A percentile compares a stretch with the other conserved stretches of the same genome.
phyloP scores from a whole-genome alignment of 2,329 filamentous ascomycete genomes.

The Sarocladiaceae sp. region DNA sequence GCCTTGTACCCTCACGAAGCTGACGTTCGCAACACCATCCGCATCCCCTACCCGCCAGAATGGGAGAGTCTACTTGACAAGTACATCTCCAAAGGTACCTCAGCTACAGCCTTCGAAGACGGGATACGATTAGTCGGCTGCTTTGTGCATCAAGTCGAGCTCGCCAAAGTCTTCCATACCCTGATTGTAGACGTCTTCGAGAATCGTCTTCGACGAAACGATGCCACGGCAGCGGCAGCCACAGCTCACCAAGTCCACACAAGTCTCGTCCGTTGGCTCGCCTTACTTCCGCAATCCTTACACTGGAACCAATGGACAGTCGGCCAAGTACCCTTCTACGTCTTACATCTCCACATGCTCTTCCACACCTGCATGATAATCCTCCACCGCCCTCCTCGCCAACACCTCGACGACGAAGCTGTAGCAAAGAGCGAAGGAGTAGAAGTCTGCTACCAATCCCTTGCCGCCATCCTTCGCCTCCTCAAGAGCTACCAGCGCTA shows the following conservation, averaged over 20 bases:
- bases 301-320: constrained; percentile 50
- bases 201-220: constrained; percentile 37
- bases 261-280: constrained; percentile 41
- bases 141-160: constrained; percentile 43
- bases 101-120: constrained; percentile 42
- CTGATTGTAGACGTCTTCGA: constrained; percentile 49
- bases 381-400: constrained; percentile 42
- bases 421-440: constrained; percentile 39
- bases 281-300: constrained; percentile 38
- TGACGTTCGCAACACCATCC: constrained; percentile 43
- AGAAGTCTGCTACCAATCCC: constrained; percentile 45
- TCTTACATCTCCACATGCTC: constrained; percentile 45
- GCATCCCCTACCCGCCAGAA: constrained; percentile 44
- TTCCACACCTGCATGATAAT: constrained; percentile 50
- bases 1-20: constrained; percentile 45
- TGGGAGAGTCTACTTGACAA: constrained; percentile 43
- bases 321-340: constrained; percentile 38
- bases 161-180: constrained; percentile 43
- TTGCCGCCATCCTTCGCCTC: constrained; percentile 39
- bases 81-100: constrained; percentile 39
- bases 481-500: constrained; percentile 39
- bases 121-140: constrained; percentile 37
- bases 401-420: constrained; percentile 34
- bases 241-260: constrained; percentile 42
- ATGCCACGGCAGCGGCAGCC: constrained; percentile 35